These are phyloP conservation scores for Vaucheria bursata DNA, from an alignment of 352 stramenopile genomes.

Conservation along the genomic window DNA sequence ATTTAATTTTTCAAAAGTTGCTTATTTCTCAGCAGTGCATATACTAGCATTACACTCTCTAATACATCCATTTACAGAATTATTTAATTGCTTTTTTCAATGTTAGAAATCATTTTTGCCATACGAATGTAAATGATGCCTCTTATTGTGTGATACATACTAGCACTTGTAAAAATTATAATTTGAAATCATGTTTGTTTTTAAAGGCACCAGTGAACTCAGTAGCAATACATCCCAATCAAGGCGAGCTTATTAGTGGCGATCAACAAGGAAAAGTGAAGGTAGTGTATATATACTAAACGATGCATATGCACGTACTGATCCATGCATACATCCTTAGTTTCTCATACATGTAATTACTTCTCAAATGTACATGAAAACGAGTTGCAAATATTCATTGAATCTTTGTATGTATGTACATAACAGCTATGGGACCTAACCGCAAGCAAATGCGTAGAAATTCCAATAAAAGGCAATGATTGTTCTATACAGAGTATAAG, in stretches of 20 bases:
- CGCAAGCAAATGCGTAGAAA: conserved; percentile 36
- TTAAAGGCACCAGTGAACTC: conserved; percentile 77
- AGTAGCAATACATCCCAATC: conserved; percentile 87
- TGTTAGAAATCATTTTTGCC: too few species aligned
- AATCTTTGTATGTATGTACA: too few species aligned
- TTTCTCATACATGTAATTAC: neutral
- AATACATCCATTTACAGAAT: too few species aligned
- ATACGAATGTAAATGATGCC: too few species aligned
- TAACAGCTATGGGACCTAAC: conserved; percentile 47
- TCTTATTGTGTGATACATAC: too few species aligned
- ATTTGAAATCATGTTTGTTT: too few species aligned
- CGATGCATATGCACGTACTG: neutral
- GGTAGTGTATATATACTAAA: conserved; percentile 10
- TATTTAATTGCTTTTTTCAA: too few species aligned
- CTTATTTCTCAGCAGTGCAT: too few species aligned
- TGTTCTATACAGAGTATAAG: conserved; percentile 45
- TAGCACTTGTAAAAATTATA: too few species aligned
- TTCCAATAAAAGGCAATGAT: conserved; percentile 22
- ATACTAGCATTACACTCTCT: too few species aligned
- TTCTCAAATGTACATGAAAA: neutral
- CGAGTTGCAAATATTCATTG: too few species aligned
- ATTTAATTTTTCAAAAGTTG: too few species aligned
- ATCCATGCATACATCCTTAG: neutral
- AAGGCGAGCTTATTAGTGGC: conserved; percentile 67
- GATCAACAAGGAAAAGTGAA: conserved; percentile 70